These are phyloP conservation scores for Calycina marina DNA, from an alignment of 2,329 filamentous ascomycete genomes.

Conservation along the genomic window DNA sequence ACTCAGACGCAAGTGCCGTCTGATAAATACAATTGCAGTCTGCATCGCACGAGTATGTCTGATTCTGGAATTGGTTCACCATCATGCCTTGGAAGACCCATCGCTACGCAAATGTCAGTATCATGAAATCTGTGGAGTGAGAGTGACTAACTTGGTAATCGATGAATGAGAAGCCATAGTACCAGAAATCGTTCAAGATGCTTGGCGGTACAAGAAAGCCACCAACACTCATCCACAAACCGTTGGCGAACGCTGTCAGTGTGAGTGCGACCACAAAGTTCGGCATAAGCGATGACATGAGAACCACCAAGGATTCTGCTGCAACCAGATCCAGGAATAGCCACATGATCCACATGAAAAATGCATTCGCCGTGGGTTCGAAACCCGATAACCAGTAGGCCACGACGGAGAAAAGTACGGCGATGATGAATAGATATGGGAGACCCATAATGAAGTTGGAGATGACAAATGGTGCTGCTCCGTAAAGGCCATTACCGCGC, in stretches of 20 bases:
- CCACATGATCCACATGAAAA: conserved; percentile 72
- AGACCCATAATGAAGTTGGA: conserved; percentile 74
- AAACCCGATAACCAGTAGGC: conserved; percentile 74
- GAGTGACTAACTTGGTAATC: conserved; percentile 49
- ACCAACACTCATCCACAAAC: conserved; percentile 76
- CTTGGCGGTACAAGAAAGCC: conserved; percentile 66
- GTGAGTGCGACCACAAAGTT: conserved; percentile 71
- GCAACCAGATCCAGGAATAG: conserved; percentile 73
- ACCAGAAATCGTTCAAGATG: conserved; percentile 69
- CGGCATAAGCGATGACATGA: conserved; percentile 58
- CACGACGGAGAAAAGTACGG: conserved; percentile 59
- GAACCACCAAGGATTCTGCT: conserved; percentile 68
- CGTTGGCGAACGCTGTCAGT: conserved; percentile 72
- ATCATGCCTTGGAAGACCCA: conserved; percentile 91
- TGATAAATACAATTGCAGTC: conserved; percentile 51
- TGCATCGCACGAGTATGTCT: conserved; percentile 44
- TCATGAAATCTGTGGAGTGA: background rate
- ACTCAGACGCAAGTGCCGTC: conserved; percentile 44
- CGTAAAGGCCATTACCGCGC: conserved; percentile 67
- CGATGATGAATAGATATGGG: conserved; percentile 65
- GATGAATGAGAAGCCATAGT: conserved; percentile 78
- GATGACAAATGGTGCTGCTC: conserved; percentile 55
- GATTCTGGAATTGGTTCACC: conserved; percentile 65
- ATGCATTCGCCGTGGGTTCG: conserved; percentile 45
- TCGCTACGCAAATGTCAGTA: conserved; percentile 21